Evolutionary conservation across 2,329 filamentous ascomycete species (phyloP).

Genomic region (Metarhizium album): DNA sequence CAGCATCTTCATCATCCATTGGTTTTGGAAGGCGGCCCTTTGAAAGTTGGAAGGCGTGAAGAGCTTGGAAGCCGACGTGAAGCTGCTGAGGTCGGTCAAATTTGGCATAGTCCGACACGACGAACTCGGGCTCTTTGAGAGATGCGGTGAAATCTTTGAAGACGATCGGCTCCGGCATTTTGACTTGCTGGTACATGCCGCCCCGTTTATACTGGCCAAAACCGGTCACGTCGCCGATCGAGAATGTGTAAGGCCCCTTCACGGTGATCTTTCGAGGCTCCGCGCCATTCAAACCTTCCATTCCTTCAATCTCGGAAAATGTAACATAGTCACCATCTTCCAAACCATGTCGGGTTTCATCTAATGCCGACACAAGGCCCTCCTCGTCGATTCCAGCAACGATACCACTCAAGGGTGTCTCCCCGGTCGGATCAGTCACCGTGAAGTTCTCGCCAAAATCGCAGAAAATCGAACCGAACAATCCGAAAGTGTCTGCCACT

Average conservation of each 20-base stretch:
- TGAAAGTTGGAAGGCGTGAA: conserved; percentile 72
- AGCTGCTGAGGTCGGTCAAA: conserved; percentile 90
- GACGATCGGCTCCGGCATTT: conserved; percentile 90
- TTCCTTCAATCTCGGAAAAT: conserved; percentile 84
- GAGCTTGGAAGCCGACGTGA: conserved; percentile 83
- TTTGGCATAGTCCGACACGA: conserved; percentile 94
- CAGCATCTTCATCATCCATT: conserved; percentile 75
- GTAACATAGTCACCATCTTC: conserved; percentile 96
- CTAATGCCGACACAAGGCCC: conserved; percentile 81
- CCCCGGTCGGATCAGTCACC: conserved; percentile 79
- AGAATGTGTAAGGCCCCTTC: conserved; percentile 95
- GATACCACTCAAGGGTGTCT: conserved; percentile 79
- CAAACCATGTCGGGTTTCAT: conserved; percentile 88
- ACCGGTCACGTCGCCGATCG: conserved; percentile 83
- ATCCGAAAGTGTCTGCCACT: conserved; percentile 77
- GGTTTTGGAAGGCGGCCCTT: conserved; percentile 70
- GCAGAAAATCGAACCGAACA: conserved; percentile 94
- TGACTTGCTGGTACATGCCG: conserved; percentile 89
- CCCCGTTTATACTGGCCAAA: conserved; percentile 81
- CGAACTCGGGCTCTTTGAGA: conserved; percentile 75
- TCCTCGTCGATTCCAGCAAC: conserved; percentile 83
- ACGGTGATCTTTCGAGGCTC: conserved; percentile 86
- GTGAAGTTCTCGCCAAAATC: conserved; percentile 95
- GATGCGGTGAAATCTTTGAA: conserved; percentile 75
- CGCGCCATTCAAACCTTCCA: conserved; percentile 75